Percentiles rank a stretch among this genome's conserved stretches.
These are phyloP conservation scores for Ajuga chamaepitys DNA, from an alignment of 257 asterid species.

Conservation along the genomic window DNA sequence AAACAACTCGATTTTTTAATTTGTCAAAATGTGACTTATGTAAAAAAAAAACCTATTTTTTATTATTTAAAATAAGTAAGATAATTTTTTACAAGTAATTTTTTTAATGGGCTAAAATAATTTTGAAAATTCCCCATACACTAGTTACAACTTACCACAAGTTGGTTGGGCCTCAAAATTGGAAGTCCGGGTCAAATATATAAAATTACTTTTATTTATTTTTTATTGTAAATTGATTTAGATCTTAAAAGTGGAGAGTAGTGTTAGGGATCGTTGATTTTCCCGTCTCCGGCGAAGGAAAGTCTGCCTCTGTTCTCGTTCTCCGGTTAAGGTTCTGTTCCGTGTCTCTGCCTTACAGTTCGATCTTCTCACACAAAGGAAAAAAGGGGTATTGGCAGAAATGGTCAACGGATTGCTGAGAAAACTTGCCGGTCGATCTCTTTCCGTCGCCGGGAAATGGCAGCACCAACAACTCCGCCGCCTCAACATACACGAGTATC, in stretches of 20 bases:
- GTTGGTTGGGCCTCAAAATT: too few species aligned
- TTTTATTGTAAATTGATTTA: too few species aligned
- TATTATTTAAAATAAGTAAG: too few species aligned
- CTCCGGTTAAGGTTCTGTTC: conserved; percentile 11
- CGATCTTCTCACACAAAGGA: conserved; percentile 13
- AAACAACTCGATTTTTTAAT: too few species aligned
- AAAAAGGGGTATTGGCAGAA: neutral
- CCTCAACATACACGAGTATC: conserved; percentile 95
- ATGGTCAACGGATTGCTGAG: conserved; percentile 86
- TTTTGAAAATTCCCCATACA: too few species aligned
- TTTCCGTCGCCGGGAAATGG: conserved; percentile 93
- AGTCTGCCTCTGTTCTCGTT: neutral
- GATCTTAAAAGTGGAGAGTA: neutral
- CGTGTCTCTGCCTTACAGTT: conserved; percentile 8
- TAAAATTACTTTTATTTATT: too few species aligned
- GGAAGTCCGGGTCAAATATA: too few species aligned
- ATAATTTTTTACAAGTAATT: too few species aligned
- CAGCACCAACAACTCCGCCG: conserved; percentile 99
- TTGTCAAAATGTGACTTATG: too few species aligned
- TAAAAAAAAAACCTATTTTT: too few species aligned
- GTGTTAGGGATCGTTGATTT: neutral
- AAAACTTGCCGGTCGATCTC: conserved; percentile 70
- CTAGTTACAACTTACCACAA: neutral
- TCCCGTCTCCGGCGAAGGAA: conserved; percentile 21
- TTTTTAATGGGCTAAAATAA: too few species aligned